phyloP scores from a whole-genome alignment of 345 rosid species.

The Populus alba region DNA sequence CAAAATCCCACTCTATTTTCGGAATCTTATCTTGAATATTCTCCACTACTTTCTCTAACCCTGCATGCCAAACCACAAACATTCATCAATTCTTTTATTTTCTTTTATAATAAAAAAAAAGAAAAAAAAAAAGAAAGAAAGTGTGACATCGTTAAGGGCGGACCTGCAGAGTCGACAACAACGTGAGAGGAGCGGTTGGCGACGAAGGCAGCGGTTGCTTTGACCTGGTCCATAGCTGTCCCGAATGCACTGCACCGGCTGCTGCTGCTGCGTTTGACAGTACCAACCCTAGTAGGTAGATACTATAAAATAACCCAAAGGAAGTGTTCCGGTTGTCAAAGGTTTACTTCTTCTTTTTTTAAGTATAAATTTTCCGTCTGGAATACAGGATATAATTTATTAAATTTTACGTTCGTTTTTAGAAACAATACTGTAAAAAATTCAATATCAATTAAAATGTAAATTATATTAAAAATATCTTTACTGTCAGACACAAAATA shows the following conservation, averaged over 20 bases:
- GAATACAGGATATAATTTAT: too few species aligned
- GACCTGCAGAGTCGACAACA: slow-evolving; percentile 48
- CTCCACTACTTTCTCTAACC: slow-evolving; percentile 63
- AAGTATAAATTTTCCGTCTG: too few species aligned
- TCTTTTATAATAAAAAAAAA: background rate
- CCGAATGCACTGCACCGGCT: background rate
- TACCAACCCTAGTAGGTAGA: slow-evolving; percentile 8
- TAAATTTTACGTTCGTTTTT: too few species aligned
- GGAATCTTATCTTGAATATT: slow-evolving; percentile 49
- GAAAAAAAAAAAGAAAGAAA: background rate
- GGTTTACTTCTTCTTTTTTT: too few species aligned
- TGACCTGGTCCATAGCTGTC: slow-evolving; percentile 61
- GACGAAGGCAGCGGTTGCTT: slow-evolving; percentile 61
- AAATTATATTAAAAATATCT: too few species aligned
- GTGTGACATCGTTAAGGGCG: background rate
- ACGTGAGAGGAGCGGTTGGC: slow-evolving; percentile 60
- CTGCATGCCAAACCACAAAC: slow-evolving; percentile 25
- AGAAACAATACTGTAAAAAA: too few species aligned
- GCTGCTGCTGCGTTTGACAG: background rate
- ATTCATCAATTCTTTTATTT: background rate
- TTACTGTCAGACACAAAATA: too few species aligned
- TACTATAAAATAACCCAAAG: background rate
- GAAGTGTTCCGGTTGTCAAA: too few species aligned
- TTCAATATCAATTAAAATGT: too few species aligned
- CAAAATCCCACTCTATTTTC: slow-evolving; percentile 71